Evolutionary conservation across 306 rosid species (phyloP), one percentile per base, ranked within the genome.

Genomic region (Pterocarpus macrocarpus): DNA sequence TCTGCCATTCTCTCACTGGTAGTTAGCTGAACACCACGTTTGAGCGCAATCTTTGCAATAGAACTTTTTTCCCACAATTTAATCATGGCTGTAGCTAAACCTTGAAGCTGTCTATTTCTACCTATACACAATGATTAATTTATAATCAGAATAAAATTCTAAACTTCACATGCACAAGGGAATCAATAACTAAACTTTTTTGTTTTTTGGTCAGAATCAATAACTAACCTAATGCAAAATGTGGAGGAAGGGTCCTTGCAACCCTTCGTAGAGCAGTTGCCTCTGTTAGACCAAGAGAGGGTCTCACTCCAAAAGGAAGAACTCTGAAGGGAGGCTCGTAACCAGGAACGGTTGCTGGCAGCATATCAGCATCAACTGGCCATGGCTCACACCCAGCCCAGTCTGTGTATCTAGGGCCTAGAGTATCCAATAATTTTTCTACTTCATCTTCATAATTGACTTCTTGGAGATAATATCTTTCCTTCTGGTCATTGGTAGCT

Each of bases 1-100:
- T 95, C 99, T 69, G 98, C 98, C 99, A 95, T 95, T 86, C 99
- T 90, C 84, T 95, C 99, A 75, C 98, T 95, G 65, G 99, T 93
- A 65, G 98, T 95, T 76, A 95, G 85, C 84, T 93, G 99, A 33
- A 95, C 98, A 75, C 99, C 98, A 58, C 99, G 96, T 87, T 95
- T 95, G 78, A 95, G 93, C n/a, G 96, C 97, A 86, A 95, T 77
- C 87, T 93, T 95, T 77, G 97, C 96, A 75, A 95, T 90, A 43
- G 90, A 93, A 82, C 97, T 93, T 84, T 77, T 86, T 77, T 91
- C 96, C 99, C 99, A 93, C 80, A 95, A 85, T 80, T 91, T 93
- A 79, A 80, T 64, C 79, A 95, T 90, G 74, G 99, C 99, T 47
- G 75, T 80, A 53, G 99, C 97, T 77, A 95, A 81, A 59, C 99